Conservation (phyloP, 1,284 basidiomycete species). For the Ustilago sp. region DNA sequence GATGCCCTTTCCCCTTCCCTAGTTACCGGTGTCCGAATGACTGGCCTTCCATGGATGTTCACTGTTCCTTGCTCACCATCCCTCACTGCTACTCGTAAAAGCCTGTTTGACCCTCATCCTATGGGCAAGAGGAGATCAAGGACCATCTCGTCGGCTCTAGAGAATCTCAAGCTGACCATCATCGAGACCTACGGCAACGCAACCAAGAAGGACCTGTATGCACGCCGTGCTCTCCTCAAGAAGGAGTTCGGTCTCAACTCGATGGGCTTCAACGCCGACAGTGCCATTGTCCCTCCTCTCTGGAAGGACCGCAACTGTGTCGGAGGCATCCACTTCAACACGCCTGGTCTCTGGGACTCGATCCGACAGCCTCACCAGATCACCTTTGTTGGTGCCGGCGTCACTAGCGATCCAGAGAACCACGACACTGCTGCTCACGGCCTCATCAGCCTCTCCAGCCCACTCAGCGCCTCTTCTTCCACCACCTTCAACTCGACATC, state of each 20-base stretch:
- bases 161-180: conserved; percentile 40
- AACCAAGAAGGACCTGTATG: conserved; percentile 36
- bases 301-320: conserved; percentile 47
- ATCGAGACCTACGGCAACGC: conserved; percentile 31
- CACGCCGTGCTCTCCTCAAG: conserved; percentile 26
- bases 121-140: conserved; percentile 44
- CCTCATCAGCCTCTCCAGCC: conserved; percentile 5
- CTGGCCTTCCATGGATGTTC: conserved; percentile 49
- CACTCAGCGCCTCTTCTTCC: conserved; percentile 13
- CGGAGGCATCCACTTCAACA: conserved; percentile 46
- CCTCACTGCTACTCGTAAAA: conserved; percentile 31
- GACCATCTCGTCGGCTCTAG: conserved; percentile 23
- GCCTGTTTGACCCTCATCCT: conserved; percentile 44
- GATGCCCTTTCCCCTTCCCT: conserved; percentile 57
- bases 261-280: conserved; percentile 43
- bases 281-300: conserved; percentile 34
- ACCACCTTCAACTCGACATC: conserved; percentile 8
- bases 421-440: conserved; percentile 15
- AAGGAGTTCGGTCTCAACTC: conserved; percentile 36
- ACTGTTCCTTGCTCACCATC: conserved; percentile 54
- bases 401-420: conserved; percentile 33
- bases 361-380: conserved; percentile 36
- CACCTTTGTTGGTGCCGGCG: conserved; percentile 33
- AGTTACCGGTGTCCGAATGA: conserved; percentile 57
- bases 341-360: conserved; percentile 31